A percentile compares a stretch with the other conserved stretches of the same genome.
phyloP scores from a whole-genome alignment of 129 eudicot genomes.

The Mikania micrantha region DNA sequence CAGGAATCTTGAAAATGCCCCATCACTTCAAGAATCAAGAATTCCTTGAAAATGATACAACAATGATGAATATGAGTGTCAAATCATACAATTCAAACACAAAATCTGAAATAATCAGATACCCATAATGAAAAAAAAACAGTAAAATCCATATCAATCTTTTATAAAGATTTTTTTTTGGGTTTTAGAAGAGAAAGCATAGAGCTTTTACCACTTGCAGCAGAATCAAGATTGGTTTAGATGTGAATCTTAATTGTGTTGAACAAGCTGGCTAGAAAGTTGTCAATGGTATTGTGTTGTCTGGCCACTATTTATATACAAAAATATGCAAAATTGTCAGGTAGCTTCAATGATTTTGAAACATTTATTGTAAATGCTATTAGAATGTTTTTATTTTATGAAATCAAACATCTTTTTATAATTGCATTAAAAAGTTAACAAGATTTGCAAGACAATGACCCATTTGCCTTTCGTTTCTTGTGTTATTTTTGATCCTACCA shows the following conservation, averaged over 20 bases:
- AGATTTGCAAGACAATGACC: conserved; percentile 31
- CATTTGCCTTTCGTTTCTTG: conserved; percentile 25
- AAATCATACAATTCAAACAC: conserved; percentile 17
- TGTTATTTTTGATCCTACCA: conserved; percentile 22
- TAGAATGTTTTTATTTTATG: conserved; percentile 17
- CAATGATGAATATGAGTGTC: background rate
- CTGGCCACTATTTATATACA: conserved; percentile 27
- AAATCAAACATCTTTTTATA: conserved; percentile 18
- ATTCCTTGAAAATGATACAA: conserved; percentile 26
- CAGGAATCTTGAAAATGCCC: conserved; percentile 34
- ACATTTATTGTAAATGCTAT: conserved; percentile 11
- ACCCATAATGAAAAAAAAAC: conserved; percentile 14
- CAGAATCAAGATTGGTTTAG: conserved; percentile 7
- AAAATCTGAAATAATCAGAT: conserved; percentile 12
- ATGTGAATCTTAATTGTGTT: conserved; percentile 10
- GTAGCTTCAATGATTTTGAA: conserved; percentile 16
- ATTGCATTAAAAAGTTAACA: conserved; percentile 30
- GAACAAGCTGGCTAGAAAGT: conserved; percentile 20
- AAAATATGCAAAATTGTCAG: conserved; percentile 20
- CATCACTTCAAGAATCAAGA: conserved; percentile 39
- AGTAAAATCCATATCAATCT: background rate
- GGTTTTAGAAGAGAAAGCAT: background rate
- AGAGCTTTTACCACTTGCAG: conserved; percentile 27
- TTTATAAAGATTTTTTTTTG: background rate
- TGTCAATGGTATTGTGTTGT: conserved; percentile 17